phyloP scores from a whole-genome alignment of 495 filamentous ascomycete genomes.

The Parathielavia hyrcaniae region DNA sequence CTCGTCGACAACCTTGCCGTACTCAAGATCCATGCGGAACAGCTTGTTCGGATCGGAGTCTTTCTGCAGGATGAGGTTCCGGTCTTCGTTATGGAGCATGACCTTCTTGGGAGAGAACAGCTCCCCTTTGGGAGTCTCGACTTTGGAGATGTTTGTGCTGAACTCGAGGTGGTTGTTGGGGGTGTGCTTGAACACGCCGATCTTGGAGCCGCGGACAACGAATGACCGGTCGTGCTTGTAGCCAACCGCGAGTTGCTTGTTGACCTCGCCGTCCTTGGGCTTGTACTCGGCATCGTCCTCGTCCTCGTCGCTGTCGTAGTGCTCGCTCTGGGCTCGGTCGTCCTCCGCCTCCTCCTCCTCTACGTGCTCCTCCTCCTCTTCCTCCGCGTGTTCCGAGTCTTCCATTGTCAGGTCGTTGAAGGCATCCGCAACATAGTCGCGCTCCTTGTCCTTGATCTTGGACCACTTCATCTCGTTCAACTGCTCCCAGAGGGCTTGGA shows the following conservation, averaged over 20 bases:
- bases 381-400: slow-evolving; percentile 56
- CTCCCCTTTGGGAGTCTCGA: slow-evolving; percentile 80
- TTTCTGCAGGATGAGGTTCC: slow-evolving; percentile 88
- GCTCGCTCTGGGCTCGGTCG: slow-evolving; percentile 49
- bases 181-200: slow-evolving; percentile 97
- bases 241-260: slow-evolving; percentile 94
- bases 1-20: slow-evolving; percentile 97
- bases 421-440: slow-evolving; percentile 89
- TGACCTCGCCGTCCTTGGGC: slow-evolving; percentile 75
- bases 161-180: slow-evolving; percentile 89
- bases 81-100: slow-evolving; percentile 92
- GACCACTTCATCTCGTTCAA: slow-evolving; percentile 91
- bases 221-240: slow-evolving; percentile 98
- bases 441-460: slow-evolving; percentile 84
- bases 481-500: slow-evolving; percentile 96
- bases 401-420: slow-evolving; percentile 95
- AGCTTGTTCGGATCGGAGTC: slow-evolving; percentile 77
- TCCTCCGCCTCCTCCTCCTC: slow-evolving; percentile 61
- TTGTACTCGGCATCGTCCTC: slow-evolving; percentile 72
- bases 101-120: slow-evolving; percentile 94
- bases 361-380: slow-evolving; percentile 57
- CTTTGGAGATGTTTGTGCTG: slow-evolving; percentile 94
- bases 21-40: slow-evolving; percentile 97
- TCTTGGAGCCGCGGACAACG: slow-evolving; percentile 92
- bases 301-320: slow-evolving; percentile 89